Conservation (phyloP, 768 basidiomycete genomes). For the Plicaturopsis crispa region DNA sequence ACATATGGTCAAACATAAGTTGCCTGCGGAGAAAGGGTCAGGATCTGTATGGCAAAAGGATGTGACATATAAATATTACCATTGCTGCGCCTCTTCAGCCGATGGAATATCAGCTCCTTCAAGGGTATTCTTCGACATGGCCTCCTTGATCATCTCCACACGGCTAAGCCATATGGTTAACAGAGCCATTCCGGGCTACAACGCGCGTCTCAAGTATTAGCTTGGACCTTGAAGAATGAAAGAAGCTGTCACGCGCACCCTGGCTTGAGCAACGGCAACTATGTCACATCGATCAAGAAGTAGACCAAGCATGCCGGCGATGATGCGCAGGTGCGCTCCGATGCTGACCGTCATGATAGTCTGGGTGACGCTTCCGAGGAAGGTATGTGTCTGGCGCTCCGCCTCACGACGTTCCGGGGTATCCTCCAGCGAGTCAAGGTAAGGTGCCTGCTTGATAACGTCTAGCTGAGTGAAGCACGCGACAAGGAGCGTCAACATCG, state of each 20-base stretch:
- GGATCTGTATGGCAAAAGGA: conserved; percentile 1
- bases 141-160: conserved; percentile 88
- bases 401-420: conserved; percentile 56
- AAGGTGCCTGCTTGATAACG: conserved; percentile 71
- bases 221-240: not conserved
- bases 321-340: conserved; percentile 69
- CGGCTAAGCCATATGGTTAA: conserved; percentile 87
- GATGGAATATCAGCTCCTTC: conserved; percentile 53
- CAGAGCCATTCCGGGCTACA: conserved; percentile 84
- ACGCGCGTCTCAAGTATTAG: conserved; percentile 7
- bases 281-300: conserved; percentile 76
- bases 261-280: conserved; percentile 65
- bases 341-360: conserved; percentile 80
- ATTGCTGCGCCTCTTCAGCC: conserved; percentile 72
- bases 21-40: conserved; percentile 73
- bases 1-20: conserved; percentile 80
- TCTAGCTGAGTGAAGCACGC: conserved; percentile 94
- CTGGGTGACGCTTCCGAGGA: conserved; percentile 79
- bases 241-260: conserved; percentile 40
- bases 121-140: conserved; percentile 37
- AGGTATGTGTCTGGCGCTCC: conserved; percentile 87
- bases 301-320: conserved; percentile 81
- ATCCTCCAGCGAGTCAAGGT: conserved; percentile 63
- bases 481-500: conserved; percentile 83
- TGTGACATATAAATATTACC: conserved; percentile 40